Evolutionary conservation across 805 yeast species (phyloP).

Genomic region (Ogataea paraovalis): DNA sequence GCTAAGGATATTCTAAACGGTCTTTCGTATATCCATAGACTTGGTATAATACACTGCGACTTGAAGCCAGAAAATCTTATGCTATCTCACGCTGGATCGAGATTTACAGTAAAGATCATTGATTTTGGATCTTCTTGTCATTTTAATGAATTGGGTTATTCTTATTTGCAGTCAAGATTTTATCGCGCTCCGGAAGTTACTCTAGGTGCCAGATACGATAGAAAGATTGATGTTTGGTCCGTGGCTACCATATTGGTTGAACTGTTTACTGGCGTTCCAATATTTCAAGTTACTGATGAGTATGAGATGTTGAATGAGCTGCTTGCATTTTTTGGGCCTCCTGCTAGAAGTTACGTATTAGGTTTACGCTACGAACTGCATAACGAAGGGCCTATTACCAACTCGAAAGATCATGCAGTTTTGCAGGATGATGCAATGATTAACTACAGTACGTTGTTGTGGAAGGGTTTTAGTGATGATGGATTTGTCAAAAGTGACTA

Average conservation of each 20-base stretch:
- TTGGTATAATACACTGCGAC: conserved; percentile 74
- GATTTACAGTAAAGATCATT: conserved; percentile 52
- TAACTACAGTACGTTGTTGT: conserved; percentile 31
- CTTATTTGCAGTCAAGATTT: conserved; percentile 61
- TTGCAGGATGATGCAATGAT: conserved; percentile 1
- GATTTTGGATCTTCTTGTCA: conserved; percentile 75
- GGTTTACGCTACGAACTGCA: conserved; percentile 37
- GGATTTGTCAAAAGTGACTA: conserved; percentile 25
- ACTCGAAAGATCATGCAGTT: conserved; percentile 6
- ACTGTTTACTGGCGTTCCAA: conserved; percentile 53
- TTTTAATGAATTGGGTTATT: conserved; percentile 39
- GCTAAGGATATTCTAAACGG: conserved; percentile 56
- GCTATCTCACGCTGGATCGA: conserved; percentile 39
- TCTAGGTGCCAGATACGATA: conserved; percentile 57
- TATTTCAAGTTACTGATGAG: conserved; percentile 49
- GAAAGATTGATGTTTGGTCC: conserved; percentile 81
- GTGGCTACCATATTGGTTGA: conserved; percentile 91
- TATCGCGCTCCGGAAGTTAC: conserved; percentile 79
- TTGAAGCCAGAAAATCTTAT: conserved; percentile 82
- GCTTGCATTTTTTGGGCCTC: conserved; percentile 45
- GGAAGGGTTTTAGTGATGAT: conserved; percentile 32
- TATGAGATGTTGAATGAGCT: conserved; percentile 42
- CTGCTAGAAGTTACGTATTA: conserved; percentile 37
- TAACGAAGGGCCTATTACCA: conserved; percentile 33
- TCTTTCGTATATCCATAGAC: conserved; percentile 51